phyloP scores from a whole-genome alignment of 2,329 filamentous ascomycete genomes.

The Cordyceps militaris region DNA sequence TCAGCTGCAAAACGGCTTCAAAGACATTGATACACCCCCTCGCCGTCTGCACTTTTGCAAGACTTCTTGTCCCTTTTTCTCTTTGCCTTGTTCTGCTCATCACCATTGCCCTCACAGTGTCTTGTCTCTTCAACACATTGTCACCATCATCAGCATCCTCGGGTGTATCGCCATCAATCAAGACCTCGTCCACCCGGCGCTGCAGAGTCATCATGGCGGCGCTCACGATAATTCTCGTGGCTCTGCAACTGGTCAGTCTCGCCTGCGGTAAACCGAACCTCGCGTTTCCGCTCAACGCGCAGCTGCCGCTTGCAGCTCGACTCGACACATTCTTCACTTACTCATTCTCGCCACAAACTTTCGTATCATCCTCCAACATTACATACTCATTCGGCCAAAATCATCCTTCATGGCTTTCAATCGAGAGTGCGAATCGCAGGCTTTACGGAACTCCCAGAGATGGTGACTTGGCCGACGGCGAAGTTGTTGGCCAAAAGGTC shows the following conservation, averaged over 20 bases:
- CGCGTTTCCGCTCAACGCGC: constrained; percentile 73
- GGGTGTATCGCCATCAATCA: constrained; percentile 17
- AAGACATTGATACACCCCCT: constrained; percentile 18
- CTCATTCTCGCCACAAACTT: constrained; percentile 66
- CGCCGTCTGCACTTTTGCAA: constrained; percentile 13
- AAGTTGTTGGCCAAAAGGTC: constrained; percentile 54
- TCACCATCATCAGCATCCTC: constrained; percentile 7
- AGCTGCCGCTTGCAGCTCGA: constrained; percentile 73
- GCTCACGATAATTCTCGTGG: constrained; percentile 20
- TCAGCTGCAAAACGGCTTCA: constrained; percentile 14
- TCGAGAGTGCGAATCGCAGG: constrained; percentile 57
- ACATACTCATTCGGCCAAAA: constrained; percentile 58
- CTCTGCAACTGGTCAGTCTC: constrained; percentile 18
- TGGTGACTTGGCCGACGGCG: constrained; percentile 38
- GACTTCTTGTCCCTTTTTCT: constrained; percentile 14
- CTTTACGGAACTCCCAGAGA: constrained; percentile 64
- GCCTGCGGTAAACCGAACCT: constrained; percentile 34
- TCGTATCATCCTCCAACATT: constrained; percentile 56
- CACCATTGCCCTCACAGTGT: constrained; percentile 12
- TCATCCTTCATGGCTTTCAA: constrained; percentile 66
- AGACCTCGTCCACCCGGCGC: constrained; percentile 14
- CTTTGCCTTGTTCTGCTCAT: constrained; percentile 16
- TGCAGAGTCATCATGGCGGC: constrained; percentile 24
- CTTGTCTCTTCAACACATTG: constrained; percentile 14
- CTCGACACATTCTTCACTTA: constrained; percentile 62